Base-by-base conservation (phyloP, 2,329 filamentous ascomycete genomes). In the Aspergillus alliaceus region DNA sequence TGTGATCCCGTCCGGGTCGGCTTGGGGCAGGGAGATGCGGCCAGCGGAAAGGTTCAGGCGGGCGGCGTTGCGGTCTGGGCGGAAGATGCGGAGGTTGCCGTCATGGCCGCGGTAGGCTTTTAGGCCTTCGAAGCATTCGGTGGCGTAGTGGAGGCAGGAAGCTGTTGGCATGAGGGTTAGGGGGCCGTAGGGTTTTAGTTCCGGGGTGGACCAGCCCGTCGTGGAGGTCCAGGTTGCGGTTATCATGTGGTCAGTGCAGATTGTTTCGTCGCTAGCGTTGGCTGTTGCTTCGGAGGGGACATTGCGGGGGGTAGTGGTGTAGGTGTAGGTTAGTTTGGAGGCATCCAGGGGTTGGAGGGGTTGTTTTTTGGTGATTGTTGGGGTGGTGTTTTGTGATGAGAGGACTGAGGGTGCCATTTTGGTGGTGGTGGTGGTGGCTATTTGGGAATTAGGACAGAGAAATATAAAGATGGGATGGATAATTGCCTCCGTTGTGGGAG, bases 181-280 rank as follows among this genome's bases (percentile, higher is more conserved):
- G 4, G 89, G 86, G 0, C 89, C 89, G 75, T 90, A 92, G 44
- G 90, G 88, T 69, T 84, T 82, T 54, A 93, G 82, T 64, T 87
- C 80, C 1, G 90, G 90, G 1, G 82, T 78, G 27, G 80, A 79
- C 90, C 90, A 95, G 65, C 90, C 90, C 7, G 72, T 67, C 37
- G 78, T 69, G 18, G 74, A 74, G 31, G 79, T 84, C 90, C 90
- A 93, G 47, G 76, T 75, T 9, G 80, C 86, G 48, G 84, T 85
- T 66, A 93, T 79, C 90, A 96, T 95, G 80, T 96, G 91, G 80
- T 96, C 91, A 61, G 89, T 91, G 79, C 79, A 81, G 35, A 40
- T 34, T 12, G 51, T 53, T 14, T 53, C 51, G 22, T 53, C 51
- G 27, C 25, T 15, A 15, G 24, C 9, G 8, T 29, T 7, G 5